phyloP scores from a whole-genome alignment of 495 filamentous ascomycete species.

The Annulohypoxylon maeteangense region DNA sequence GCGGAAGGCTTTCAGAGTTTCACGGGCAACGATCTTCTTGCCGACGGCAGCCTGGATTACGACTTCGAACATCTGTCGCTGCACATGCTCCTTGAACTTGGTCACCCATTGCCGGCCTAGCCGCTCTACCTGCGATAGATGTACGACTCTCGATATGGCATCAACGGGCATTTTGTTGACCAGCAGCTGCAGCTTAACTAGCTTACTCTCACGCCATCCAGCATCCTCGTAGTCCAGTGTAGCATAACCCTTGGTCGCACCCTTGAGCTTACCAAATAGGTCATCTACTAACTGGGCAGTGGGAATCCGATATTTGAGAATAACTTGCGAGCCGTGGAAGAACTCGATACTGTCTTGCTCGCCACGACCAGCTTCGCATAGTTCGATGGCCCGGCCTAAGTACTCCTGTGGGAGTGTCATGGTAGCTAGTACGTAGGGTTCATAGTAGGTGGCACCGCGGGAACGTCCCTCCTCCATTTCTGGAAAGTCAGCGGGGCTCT shows the following conservation, averaged over 20 bases:
- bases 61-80: constrained; percentile 95
- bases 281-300: constrained; percentile 92
- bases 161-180: constrained; percentile 94
- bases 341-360: constrained; percentile 86
- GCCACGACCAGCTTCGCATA: constrained; percentile 91
- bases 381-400: constrained; percentile 90
- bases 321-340: constrained; percentile 94
- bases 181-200: constrained; percentile 90
- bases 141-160: constrained; percentile 90
- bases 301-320: constrained; percentile 91
- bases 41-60: constrained; percentile 93
- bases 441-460: constrained; percentile 69
- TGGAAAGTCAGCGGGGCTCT: constrained; percentile 88
- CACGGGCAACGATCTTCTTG: constrained; percentile 84
- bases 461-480: constrained; percentile 70
- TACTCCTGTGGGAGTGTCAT: constrained; percentile 95
- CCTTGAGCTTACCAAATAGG: constrained; percentile 97
- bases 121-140: constrained; percentile 77
- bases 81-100: constrained; percentile 97
- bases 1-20: constrained; percentile 95
- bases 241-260: constrained; percentile 77
- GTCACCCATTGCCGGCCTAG: constrained; percentile 87
- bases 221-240: constrained; percentile 96
- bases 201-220: constrained; percentile 79
- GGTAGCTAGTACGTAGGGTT: constrained; percentile 87